Evolutionary conservation across 2,329 filamentous ascomycete species (phyloP).

Genomic region (Phialocephala subalpina): DNA sequence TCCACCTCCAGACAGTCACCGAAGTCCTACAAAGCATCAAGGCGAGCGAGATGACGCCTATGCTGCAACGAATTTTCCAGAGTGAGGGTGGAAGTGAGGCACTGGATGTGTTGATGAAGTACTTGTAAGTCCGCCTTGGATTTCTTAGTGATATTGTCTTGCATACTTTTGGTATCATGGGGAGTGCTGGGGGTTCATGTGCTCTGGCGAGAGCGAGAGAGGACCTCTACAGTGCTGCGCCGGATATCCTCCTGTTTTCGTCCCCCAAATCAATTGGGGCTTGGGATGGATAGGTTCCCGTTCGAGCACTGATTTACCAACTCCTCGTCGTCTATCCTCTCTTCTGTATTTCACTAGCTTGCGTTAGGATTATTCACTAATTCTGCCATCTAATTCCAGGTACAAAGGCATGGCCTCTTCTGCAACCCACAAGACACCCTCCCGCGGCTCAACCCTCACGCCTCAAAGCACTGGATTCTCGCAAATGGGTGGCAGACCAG

Average conservation of each 20-base stretch:
- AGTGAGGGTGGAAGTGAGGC: slow-evolving; percentile 83
- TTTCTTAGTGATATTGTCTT: background rate
- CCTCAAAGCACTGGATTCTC: slow-evolving; percentile 90
- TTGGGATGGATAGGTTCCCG: no score
- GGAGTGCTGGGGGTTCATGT: no score
- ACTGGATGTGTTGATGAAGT: slow-evolving; percentile 96
- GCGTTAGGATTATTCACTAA: slow-evolving; percentile 2
- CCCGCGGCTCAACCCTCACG: slow-evolving; percentile 57
- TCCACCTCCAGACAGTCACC: slow-evolving; percentile 85
- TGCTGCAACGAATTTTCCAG: slow-evolving; percentile 82
- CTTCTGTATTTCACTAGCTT: background rate
- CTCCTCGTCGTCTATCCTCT: no score
- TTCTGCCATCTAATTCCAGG: slow-evolving; percentile 51
- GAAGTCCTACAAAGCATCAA: slow-evolving; percentile 97
- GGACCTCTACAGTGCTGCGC: no score
- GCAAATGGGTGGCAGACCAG: slow-evolving; percentile 70
- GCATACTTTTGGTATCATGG: background rate
- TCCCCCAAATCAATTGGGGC: no score
- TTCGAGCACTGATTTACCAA: no score
- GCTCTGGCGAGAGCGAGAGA: no score
- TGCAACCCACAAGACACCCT: slow-evolving; percentile 40
- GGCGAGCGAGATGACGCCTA: slow-evolving; percentile 91
- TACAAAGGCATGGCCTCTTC: slow-evolving; percentile 85
- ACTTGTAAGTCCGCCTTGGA: slow-evolving; percentile 72
- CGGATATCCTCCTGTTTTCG: no score